Conservation (phyloP, 371 early-diverging fungal species). For the Cokeromyces recurvatus region DNA sequence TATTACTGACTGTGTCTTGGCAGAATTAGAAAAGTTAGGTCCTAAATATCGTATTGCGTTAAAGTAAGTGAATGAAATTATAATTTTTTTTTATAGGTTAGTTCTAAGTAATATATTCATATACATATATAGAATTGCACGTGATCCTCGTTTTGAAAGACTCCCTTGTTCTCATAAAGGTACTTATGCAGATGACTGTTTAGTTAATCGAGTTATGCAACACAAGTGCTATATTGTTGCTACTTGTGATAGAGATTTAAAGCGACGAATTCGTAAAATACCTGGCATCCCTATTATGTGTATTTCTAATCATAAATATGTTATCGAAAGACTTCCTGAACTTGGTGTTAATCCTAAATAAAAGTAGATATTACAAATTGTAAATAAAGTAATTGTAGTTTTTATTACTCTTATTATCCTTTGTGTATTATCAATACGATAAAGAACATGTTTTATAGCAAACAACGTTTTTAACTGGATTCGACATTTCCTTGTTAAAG, state of each 20-base stretch:
- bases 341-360: constrained; percentile 44
- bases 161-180: constrained; percentile 99
- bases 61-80: constrained; percentile 44
- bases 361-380: no score
- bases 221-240: constrained; percentile 99
- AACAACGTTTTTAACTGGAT: no score
- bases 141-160: constrained; percentile 94
- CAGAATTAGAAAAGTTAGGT: constrained; percentile 99
- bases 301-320: constrained; percentile 88
- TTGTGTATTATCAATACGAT: no score
- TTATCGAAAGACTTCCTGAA: constrained; percentile 96
- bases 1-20: constrained; percentile 99
- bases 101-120: no score
- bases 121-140: constrained; percentile 79
- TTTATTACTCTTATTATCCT: no score
- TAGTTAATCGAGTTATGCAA: constrained; percentile 94
- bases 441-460: no score
- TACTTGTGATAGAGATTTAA: constrained; percentile 98
- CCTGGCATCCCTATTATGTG: constrained; percentile 99
- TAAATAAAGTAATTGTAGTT: no score
- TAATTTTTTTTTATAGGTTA: no score
- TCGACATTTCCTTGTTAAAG: no score
- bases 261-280: constrained; percentile 96
- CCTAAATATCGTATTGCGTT: constrained; percentile 96
- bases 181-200: constrained; percentile 99